Evolutionary conservation across 1,139 yeast species (phyloP), one percentile per base, ranked within the genome.

Genomic region (Candida mesenterica): DNA sequence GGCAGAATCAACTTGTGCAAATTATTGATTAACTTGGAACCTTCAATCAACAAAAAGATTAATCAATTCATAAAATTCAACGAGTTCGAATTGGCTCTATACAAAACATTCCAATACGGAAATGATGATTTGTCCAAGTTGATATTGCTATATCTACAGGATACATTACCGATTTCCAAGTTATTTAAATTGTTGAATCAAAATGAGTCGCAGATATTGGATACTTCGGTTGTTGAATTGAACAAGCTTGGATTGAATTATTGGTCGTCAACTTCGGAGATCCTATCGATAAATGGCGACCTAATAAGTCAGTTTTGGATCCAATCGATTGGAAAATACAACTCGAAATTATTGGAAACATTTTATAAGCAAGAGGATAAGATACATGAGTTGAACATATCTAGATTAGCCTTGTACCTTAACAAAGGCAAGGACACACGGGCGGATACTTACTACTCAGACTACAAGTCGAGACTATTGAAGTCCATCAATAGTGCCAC

Each of bases 1-100:
- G 98, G 98, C 2, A 68, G 97, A 24, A 58, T 73, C 4, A 68
- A 70, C 18, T 61, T 92, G 18, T 83, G 96, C 23, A 77, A 82
- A 38, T 62, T 74, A 32, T 57, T 90, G 18, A 70, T 86, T 3
- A 74, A 80, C 36, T 61, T 80, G 39, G 97, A 92, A 52, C 82
- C 86, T 1, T 68, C 81, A 4, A 73, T 84, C 0, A 66, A 68
- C 2, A 72, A 75, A 37, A 85, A 84, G 44, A 74, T 89, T 0
- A 75, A 79, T 10, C 68, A 83, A 39, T 68, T 87, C 29, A 57
- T 89, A 26, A 77, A 75, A 20, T 79, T 86, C 68, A 87, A 84
- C 32, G 95, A 89, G 49, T 66, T 77, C 27, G 87, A 79, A 41
- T 54, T 77, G 27, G 96, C 96, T 0, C 56, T 90, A 23, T 59